Evolutionary conservation across 2,329 filamentous ascomycete genomes (phyloP).

Genomic region (Trichoderma koningii): DNA sequence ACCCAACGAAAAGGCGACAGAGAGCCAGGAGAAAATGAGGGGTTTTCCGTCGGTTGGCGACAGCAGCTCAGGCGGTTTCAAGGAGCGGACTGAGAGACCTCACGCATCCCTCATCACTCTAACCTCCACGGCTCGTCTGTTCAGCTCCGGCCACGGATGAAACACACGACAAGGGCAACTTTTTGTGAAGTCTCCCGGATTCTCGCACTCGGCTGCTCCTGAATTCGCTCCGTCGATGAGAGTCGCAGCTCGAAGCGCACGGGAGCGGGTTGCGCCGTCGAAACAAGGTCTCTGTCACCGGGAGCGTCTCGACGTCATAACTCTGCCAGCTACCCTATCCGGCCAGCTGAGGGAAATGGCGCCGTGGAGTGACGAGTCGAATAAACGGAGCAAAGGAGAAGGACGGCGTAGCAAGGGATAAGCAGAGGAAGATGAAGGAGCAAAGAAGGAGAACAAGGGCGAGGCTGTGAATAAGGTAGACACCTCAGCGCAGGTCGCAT

Average conservation of each 20-base stretch:
- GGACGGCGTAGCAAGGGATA: neutral
- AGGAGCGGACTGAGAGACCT: conserved; percentile 27
- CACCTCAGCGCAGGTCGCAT: conserved; percentile 10
- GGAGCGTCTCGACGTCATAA: conserved; percentile 18
- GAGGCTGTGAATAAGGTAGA: conserved; percentile 4
- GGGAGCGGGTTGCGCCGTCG: conserved; percentile 6
- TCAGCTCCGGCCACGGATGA: neutral
- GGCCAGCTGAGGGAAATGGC: neutral
- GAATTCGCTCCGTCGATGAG: neutral
- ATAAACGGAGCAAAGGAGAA: neutral
- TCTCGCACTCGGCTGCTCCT: neutral
- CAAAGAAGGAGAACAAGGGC: neutral
- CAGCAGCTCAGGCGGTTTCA: neutral
- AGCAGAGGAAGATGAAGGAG: neutral
- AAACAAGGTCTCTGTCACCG: conserved; percentile 18
- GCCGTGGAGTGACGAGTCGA: neutral
- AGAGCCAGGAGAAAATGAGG: neutral
- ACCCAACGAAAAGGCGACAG: neutral
- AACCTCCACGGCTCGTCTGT: conserved; percentile 9
- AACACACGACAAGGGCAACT: neutral
- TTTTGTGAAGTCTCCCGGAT: neutral
- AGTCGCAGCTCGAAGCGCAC: neutral
- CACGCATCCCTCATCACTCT: conserved; percentile 22
- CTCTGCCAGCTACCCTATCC: conserved; percentile 9
- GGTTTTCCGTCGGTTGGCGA: neutral